Conservation (phyloP, 1,284 basidiomycete genomes). For the Leccinum subfulvum region DNA sequence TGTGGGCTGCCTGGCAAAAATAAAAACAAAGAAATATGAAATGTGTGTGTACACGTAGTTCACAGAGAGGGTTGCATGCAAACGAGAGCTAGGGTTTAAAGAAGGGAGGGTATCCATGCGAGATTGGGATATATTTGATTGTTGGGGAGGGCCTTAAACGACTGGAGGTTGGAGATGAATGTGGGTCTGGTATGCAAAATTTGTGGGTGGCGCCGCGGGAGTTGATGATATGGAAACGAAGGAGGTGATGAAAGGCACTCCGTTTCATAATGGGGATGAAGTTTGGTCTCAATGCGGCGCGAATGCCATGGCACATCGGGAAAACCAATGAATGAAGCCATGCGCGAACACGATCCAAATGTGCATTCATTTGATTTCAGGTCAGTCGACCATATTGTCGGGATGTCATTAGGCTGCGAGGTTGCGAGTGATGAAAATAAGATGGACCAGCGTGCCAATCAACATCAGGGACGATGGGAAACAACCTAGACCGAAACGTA, state of each 20-base stretch:
- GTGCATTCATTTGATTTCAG: slow-evolving; percentile 6
- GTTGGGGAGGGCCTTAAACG: neutral
- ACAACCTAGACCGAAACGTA: slow-evolving; percentile 5
- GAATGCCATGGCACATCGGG: neutral
- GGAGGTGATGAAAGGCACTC: neutral
- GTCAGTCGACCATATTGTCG: slow-evolving; percentile 1
- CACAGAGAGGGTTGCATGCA: neutral
- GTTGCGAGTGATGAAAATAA: slow-evolving; percentile 2
- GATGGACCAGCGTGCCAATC: neutral
- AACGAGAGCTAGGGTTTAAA: slow-evolving; percentile 5
- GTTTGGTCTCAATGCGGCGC: slow-evolving; percentile 2
- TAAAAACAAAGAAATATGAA: neutral
- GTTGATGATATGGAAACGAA: neutral
- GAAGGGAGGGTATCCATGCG: slow-evolving; percentile 9
- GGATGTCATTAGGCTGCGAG: slow-evolving; percentile 5
- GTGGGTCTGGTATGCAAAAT: neutral
- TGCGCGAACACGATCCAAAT: neutral
- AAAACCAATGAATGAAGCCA: slow-evolving; percentile 1
- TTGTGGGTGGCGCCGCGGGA: neutral
- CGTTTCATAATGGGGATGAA: neutral
- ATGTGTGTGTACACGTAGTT: neutral
- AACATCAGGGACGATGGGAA: neutral
- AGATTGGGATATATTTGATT: neutral
- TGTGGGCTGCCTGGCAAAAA: neutral
- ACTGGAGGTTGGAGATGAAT: slow-evolving; percentile 3